phyloP scores from a whole-genome alignment of 2,329 filamentous ascomycete species.

The Fusarium illudens region DNA sequence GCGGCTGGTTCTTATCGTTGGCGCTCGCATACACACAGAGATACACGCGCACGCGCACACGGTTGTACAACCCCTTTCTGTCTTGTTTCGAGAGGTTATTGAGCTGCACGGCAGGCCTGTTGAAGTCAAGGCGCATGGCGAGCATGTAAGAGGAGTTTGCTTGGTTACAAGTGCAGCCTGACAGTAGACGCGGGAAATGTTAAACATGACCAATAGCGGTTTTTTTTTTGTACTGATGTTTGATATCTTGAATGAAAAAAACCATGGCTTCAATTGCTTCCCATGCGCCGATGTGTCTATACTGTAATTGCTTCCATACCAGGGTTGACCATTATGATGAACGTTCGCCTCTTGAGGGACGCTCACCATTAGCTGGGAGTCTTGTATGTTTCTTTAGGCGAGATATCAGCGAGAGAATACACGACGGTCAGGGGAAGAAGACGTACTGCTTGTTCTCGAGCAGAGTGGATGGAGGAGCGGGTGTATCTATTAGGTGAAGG shows the following conservation, averaged over 20 bases:
- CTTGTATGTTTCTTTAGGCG: slow-evolving; percentile 14
- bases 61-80: slow-evolving; percentile 18
- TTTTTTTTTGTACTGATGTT: slow-evolving; percentile 7
- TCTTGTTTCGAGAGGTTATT: slow-evolving; percentile 17
- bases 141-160: slow-evolving; percentile 32
- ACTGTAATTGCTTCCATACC: background rate
- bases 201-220: slow-evolving; percentile 25
- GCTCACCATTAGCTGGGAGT: slow-evolving; percentile 28
- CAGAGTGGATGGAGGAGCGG: slow-evolving; percentile 52
- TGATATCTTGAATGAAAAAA: background rate
- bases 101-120: slow-evolving; percentile 18
- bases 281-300: slow-evolving; percentile 21
- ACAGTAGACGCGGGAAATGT: slow-evolving; percentile 33
- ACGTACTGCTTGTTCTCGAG: slow-evolving; percentile 45
- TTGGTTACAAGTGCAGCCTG: slow-evolving; percentile 16
- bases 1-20: slow-evolving; percentile 27
- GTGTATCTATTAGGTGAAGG: slow-evolving; percentile 45
- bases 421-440: background rate
- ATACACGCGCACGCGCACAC: slow-evolving; percentile 28
- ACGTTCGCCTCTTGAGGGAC: slow-evolving; percentile 13
- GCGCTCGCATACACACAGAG: slow-evolving; percentile 25
- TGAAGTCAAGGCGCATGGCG: slow-evolving; percentile 19
- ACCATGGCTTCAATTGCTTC: slow-evolving; percentile 9
- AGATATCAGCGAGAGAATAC: slow-evolving; percentile 2
- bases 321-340: slow-evolving; percentile 1